Evolutionary conservation across 192 early-diverging fungal species (phyloP).

Genomic region (Spizellomyces punctatus): DNA sequence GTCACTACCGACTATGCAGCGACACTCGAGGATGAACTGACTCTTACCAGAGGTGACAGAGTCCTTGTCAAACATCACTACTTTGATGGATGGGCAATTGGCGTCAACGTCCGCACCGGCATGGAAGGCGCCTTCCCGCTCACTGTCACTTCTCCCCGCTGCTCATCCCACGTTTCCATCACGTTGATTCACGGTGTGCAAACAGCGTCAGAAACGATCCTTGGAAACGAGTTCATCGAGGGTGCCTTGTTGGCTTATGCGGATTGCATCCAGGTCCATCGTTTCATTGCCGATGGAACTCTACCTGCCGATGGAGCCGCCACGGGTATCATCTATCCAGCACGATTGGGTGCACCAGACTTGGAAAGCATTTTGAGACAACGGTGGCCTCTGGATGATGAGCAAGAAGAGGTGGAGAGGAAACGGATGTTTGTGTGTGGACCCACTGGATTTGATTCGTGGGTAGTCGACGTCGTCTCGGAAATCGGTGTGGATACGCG

Average conservation of each 20-base stretch:
- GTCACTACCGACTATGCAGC: conserved; percentile 30
- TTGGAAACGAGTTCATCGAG: conserved; percentile 38
- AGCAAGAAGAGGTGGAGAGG: background rate
- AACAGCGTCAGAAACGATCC: conserved; percentile 8
- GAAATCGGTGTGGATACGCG: conserved; percentile 27
- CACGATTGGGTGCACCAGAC: conserved; percentile 1
- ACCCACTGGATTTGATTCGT: conserved; percentile 27
- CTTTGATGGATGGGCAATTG: conserved; percentile 47
- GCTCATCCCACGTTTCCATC: conserved; percentile 12
- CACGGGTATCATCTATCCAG: conserved; percentile 13
- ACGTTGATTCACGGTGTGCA: conserved; percentile 34
- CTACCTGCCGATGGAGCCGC: background rate
- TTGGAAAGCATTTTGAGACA: conserved; percentile 17
- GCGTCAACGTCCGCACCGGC: conserved; percentile 36
- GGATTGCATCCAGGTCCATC: conserved; percentile 26
- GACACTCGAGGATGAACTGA: conserved; percentile 38
- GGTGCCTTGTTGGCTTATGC: conserved; percentile 41
- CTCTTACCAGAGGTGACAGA: conserved; percentile 29
- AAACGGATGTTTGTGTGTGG: conserved; percentile 31
- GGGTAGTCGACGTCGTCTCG: conserved; percentile 19
- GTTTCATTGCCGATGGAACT: conserved; percentile 29
- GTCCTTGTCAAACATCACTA: conserved; percentile 38
- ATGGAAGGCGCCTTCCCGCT: conserved; percentile 47
- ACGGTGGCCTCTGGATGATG: conserved; percentile 13
- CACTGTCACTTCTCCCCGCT: conserved; percentile 27